Evolutionary conservation across 2,329 filamentous ascomycete species (phyloP), one percentile per base, ranked within the genome.

Genomic region (Macroventuria anomochaeta): DNA sequence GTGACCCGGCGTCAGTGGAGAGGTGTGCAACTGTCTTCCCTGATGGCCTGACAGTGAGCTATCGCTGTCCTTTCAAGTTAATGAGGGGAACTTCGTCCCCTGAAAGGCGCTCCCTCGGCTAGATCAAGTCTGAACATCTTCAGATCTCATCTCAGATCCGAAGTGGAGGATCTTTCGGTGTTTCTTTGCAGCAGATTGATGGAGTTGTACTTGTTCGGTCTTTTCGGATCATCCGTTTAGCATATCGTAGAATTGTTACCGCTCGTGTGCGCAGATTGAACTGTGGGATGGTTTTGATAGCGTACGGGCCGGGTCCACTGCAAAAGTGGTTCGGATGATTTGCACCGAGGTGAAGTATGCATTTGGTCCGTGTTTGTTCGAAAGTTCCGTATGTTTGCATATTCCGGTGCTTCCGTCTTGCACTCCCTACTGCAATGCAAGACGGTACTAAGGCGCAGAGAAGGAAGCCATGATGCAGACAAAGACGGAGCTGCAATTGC

Each of bases 241-340:
- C 20, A 32, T 31, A 18, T 21, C 28, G 39, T 21, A 15, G 38
- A 17, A 32, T 25, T 13, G 26, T 28, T 12, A 15, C 43, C 29
- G 15, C 38, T 53, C 44, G 51, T 44, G 26, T 37, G 32, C 25
- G 43, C 32, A 47, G 32, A 53, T 47, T 46, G 36, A 40, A 25
- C 11, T 31, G 15, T 29, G 38, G 25, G 15, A 20, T 40, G 36
- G 20, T 10, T 48, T 25, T 48, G 43, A 39, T 38, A 33, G 44
- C 39, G 28, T 43, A 20, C 25, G 28, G 23, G 33, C 20, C 41
- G 36, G 29, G 15, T 25, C 48, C 48, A 52, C 40, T 31, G 5
- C 12, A 39, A 15, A 33, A 18, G 26, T 43, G 33, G 38, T 34
- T 39, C 39, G 44, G 38, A 39, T 23, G 38, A 29, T 28, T 17